Conservation (phyloP, 2,329 filamentous ascomycete species). For the Teratosphaeria zuluensis region DNA sequence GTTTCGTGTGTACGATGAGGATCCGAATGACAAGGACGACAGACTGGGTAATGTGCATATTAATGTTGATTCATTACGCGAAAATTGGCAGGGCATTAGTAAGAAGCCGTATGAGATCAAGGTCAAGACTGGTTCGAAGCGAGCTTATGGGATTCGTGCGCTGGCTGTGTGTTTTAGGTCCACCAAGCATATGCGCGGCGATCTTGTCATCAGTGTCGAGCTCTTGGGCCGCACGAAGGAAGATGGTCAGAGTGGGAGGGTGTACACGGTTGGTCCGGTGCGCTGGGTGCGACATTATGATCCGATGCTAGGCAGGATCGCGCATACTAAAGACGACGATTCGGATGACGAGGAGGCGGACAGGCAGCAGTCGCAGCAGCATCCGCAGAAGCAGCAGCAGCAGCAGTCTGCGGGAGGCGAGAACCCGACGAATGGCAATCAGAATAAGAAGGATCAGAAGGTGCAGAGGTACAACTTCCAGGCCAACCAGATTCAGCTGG, state of each 20-base stretch:
- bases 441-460: slow-evolving; percentile 36
- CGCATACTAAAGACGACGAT: slow-evolving; percentile 52
- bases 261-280: slow-evolving; percentile 72
- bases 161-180: slow-evolving; percentile 54
- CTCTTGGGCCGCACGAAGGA: slow-evolving; percentile 64
- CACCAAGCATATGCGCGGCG: slow-evolving; percentile 57
- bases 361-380: neutral
- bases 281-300: slow-evolving; percentile 77
- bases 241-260: slow-evolving; percentile 48
- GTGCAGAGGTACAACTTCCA: slow-evolving; percentile 70
- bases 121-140: slow-evolving; percentile 78
- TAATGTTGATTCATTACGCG: slow-evolving; percentile 48
- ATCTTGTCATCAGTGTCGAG: slow-evolving; percentile 63
- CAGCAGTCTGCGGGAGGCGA: neutral
- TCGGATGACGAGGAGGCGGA: slow-evolving; percentile 27
- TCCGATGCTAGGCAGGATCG: slow-evolving; percentile 74
- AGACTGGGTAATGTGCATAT: slow-evolving; percentile 78
- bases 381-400: neutral
- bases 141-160: slow-evolving; percentile 68
- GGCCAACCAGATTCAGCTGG: slow-evolving; percentile 80
- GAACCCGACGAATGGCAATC: slow-evolving; percentile 3
- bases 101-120: slow-evolving; percentile 60
- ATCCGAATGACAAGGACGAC: slow-evolving; percentile 77
- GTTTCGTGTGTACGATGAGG: slow-evolving; percentile 81
- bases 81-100: slow-evolving; percentile 59